phyloP scores from a whole-genome alignment of 169 alveolate genomes.

The Eimeria praecox region DNA sequence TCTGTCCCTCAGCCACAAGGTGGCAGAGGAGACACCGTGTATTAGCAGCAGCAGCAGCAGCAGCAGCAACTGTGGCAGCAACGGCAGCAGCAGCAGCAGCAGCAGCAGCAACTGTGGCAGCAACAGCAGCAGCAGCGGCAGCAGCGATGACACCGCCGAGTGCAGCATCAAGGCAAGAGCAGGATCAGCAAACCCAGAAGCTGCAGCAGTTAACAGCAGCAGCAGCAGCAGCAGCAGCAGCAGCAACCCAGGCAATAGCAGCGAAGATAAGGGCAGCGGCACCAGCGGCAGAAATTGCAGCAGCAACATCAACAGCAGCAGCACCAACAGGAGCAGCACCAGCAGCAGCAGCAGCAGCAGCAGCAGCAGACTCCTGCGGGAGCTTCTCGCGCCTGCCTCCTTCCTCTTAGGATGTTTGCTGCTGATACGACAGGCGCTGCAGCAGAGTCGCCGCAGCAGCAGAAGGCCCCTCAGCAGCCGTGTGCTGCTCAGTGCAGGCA shows the following conservation, averaged over 20 bases:
- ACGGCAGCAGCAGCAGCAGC: conserved; percentile 62
- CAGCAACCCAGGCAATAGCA: neutral
- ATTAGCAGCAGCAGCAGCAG: no score
- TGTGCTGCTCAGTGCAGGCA: conserved; percentile 34
- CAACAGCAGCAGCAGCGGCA: conserved; percentile 62
- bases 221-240: neutral
- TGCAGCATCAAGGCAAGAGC: neutral
- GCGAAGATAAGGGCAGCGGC: neutral
- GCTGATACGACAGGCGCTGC: conserved; percentile 68
- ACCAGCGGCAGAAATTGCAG: conserved; percentile 2
- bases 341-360: conserved; percentile 61
- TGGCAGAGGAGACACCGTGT: neutral
- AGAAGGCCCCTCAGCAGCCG: conserved; percentile 60
- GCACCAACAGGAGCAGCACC: neutral
- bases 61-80: conserved; percentile 11
- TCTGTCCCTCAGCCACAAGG: neutral
- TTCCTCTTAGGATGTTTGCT: conserved; percentile 49
- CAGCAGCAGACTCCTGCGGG: conserved; percentile 19
- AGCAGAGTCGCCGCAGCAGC: conserved; percentile 62
- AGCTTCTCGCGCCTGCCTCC: conserved; percentile 46
- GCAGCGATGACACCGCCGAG: neutral
- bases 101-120: conserved; percentile 3
- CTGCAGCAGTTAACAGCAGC: neutral
- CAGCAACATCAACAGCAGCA: neutral
- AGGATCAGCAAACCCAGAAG: neutral